Base-by-base conservation (phyloP, 2,329 filamentous ascomycete genomes). In the Allantophomopsis cytisporea region DNA sequence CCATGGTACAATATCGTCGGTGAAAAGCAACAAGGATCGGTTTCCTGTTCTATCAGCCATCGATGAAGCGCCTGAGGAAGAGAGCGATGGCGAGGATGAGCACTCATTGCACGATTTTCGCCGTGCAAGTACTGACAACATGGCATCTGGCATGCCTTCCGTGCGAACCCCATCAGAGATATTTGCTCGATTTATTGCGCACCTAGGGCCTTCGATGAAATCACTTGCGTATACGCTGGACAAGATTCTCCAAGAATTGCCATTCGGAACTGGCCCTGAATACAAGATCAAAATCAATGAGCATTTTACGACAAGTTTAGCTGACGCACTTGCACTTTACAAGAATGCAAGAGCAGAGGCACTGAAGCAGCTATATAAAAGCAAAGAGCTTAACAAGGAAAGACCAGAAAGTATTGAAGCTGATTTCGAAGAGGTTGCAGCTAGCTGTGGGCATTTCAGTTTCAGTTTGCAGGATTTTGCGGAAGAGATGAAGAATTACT, bases 381-480 rank as follows among this genome's bases (percentile, higher is more conserved):
- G 74, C 38, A 86, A 87, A 43, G 79, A 87, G 49, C 67, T 87
- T 31, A 75, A 74, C 10, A 75, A 75, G 42, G 66, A 76, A 3
- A 71, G 76, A 33, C 79, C 81, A 0, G 70, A 85, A 39, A 81
- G 82, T 45, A 71, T 89, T 7, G 81, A 93, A 54, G 91, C 89
- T 2, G 91, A 96, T 57, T 87, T 94, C 41, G 91, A 98, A 57
- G 91, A 98, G 59, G 88, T 96, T 10, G 88, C 89, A 32, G 89
- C 91, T n/a, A 93, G 88, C 41, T 98, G 91, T 53, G 89, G 91
- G 0, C 88, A 96, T 59, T 98, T 96, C 55, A 89, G 84, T 54
- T 95, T 91, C 56, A 93, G 83, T 34, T 66, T 98, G 18, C 75
- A 91, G 45, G 83, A 91, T 48, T 89, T 96, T 53, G 88, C 86